These are phyloP conservation scores for Porodaedalea pini DNA, from an alignment of 1,284 basidiomycete genomes.

Conservation along the genomic window DNA sequence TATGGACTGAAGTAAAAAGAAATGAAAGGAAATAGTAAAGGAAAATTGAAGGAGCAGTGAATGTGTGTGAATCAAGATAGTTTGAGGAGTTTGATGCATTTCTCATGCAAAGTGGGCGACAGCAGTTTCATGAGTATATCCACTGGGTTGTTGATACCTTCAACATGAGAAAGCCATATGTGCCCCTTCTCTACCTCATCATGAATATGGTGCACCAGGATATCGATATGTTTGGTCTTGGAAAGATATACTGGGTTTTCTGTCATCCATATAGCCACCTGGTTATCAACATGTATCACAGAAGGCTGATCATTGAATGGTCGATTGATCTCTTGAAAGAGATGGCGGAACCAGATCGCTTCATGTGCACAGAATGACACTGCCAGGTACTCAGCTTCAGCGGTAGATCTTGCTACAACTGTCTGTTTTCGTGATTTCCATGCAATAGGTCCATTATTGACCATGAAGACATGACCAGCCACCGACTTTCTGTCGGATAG, in stretches of 20 bases:
- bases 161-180: neutral
- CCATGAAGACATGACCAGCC: constrained; percentile 27
- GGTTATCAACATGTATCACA: constrained; percentile 4
- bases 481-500: constrained; percentile 23
- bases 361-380: constrained; percentile 24
- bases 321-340: constrained; percentile 2
- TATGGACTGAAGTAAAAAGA: no score
- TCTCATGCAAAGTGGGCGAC: neutral
- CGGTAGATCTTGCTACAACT: constrained; percentile 26
- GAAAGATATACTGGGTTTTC: constrained; percentile 32
- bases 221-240: constrained; percentile 42
- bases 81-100: neutral
- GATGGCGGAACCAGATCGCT: constrained; percentile 20
- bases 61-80: no score
- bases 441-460: constrained; percentile 24
- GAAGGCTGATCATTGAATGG: neutral
- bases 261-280: constrained; percentile 31
- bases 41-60: no score
- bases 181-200: constrained; percentile 24
- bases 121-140: constrained; percentile 14
- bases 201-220: constrained; percentile 38
- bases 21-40: neutral
- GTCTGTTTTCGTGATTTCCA: constrained; percentile 27
- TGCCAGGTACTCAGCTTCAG: constrained; percentile 30
- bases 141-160: constrained; percentile 2